Base-by-base conservation (phyloP, 2,329 filamentous ascomycete species). In the Colletotrichum viniferum region DNA sequence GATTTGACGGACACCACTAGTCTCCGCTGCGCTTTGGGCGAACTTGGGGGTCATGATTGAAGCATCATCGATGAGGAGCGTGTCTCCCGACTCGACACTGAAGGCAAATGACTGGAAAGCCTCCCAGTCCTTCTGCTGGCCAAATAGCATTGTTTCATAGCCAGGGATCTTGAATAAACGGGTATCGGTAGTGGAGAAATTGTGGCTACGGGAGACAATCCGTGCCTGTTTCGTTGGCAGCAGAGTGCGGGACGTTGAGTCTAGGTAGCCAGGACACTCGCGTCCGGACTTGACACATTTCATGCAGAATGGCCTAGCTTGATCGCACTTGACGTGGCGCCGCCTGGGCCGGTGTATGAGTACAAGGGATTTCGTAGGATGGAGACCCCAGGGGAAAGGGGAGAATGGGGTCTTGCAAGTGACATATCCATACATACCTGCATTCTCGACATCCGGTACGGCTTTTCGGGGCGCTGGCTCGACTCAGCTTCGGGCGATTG, bases 261-360 rank as follows among this genome's bases (percentile, higher is more conserved):
- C 56, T 16, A 70, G 52, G 28, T 71, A 74, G 16, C 71, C 68
- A 16, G 64, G 58, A 55, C 75, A 77, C 5, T 34, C 9, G n/a
- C 63, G 71, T 30, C 64, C 62, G 13, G 71, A 34, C 32, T 67
- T 64, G 38, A 64, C 48, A 72, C 86, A 88, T 52, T 82, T 83
- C 4, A 79, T 78, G 77, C 86, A 88, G 32, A 78, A 78, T 4
- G 86, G 86, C 8, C 81, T 83, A 7, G 81, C 79, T 74, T 87
- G 85, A 70, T 88, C 86, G 76, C 86, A 88, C 79, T 87, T 88
- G 43, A 84, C 80, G 77, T 87, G 86, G 21, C 86, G 83, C 38
- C 48, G 48, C 43, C 70, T 73, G 30, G 10, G 28, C 28, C 52
- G 9, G 9, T 28, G 34, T 30, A 63, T 68, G 21, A 74, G 67